Conservation (phyloP, 2,329 filamentous ascomycete species). For the Corinectria fuckeliana region DNA sequence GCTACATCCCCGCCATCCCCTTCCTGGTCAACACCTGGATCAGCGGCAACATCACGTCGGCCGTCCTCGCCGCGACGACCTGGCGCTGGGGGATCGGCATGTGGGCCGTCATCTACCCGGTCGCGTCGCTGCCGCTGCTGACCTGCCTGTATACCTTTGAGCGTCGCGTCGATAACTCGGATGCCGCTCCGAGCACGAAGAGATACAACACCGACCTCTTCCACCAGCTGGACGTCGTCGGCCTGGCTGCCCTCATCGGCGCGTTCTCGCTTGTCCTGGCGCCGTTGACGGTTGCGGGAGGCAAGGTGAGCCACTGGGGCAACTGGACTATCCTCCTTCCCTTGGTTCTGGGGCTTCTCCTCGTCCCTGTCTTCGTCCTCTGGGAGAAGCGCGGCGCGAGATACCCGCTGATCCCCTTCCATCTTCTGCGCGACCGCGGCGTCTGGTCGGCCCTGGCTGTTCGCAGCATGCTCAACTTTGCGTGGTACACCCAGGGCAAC, state of each 20-base stretch:
- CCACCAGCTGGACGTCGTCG: conserved; percentile 60
- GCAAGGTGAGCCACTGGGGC: conserved; percentile 54
- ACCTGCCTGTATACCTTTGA: conserved; percentile 47
- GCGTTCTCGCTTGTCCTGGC: conserved; percentile 56
- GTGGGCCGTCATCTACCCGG: conserved; percentile 67
- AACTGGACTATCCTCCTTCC: conserved; percentile 58
- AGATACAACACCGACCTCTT: conserved; percentile 55
- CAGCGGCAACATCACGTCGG: conserved; percentile 60
- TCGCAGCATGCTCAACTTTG: conserved; percentile 54
- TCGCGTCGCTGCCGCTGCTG: conserved; percentile 62
- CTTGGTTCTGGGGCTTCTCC: conserved; percentile 56
- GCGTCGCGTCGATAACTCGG: conserved; percentile 25
- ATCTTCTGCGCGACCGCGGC: conserved; percentile 63
- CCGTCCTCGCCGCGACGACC: conserved; percentile 55
- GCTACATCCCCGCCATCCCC: conserved; percentile 65
- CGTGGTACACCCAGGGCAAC: conserved; percentile 65
- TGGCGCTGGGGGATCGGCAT: conserved; percentile 72
- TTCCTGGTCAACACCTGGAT: conserved; percentile 71
- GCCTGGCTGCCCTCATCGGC: conserved; percentile 53
- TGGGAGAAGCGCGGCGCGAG: conserved; percentile 61
- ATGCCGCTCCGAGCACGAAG: background rate
- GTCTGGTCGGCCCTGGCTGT: conserved; percentile 68
- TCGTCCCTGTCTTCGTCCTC: conserved; percentile 55
- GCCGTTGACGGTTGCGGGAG: conserved; percentile 62
- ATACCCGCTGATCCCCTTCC: conserved; percentile 62